Conservation (phyloP, 2,329 filamentous ascomycete genomes). For the Diaporthe sp. region DNA sequence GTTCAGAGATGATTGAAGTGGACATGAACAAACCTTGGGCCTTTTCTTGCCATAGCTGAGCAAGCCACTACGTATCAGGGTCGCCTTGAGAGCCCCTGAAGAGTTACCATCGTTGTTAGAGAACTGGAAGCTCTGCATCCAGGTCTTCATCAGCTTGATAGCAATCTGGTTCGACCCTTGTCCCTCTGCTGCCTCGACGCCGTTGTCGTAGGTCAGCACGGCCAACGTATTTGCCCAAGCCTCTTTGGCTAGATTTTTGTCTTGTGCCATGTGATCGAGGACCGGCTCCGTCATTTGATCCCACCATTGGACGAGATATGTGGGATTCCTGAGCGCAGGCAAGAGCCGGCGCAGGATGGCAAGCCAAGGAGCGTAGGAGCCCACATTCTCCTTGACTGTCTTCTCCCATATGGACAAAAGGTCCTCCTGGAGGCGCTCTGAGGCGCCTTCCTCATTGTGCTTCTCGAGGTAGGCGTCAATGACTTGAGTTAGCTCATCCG, state of each 20-base stretch:
- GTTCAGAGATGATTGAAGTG: not conserved
- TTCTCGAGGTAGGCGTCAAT: constrained; percentile 78
- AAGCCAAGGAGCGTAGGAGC: constrained; percentile 77
- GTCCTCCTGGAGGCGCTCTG: constrained; percentile 82
- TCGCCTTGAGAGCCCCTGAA: constrained; percentile 62
- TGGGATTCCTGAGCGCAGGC: constrained; percentile 73
- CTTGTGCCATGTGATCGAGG: constrained; percentile 67
- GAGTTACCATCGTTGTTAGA: constrained; percentile 54
- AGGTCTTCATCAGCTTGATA: constrained; percentile 68
- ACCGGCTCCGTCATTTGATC: constrained; percentile 72
- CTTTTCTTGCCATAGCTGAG: constrained; percentile 76
- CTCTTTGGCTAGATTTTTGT: constrained; percentile 75
- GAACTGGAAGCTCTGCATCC: constrained; percentile 64
- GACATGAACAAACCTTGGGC: constrained; percentile 63
- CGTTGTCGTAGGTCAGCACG: constrained; percentile 74
- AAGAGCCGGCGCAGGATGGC: constrained; percentile 75
- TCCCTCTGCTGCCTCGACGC: constrained; percentile 61
- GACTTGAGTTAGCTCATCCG: constrained; percentile 72
- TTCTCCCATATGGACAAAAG: constrained; percentile 77
- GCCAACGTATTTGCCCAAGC: constrained; percentile 75
- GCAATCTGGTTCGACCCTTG: constrained; percentile 63
- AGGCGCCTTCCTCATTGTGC: constrained; percentile 76
- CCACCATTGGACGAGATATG: constrained; percentile 80
- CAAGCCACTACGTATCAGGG: constrained; percentile 64
- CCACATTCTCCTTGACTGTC: constrained; percentile 69